Percentiles rank a stretch among this genome's conserved stretches.
Evolutionary conservation across 768 basidiomycete species (phyloP).

Genomic region (Lentinula boryana): DNA sequence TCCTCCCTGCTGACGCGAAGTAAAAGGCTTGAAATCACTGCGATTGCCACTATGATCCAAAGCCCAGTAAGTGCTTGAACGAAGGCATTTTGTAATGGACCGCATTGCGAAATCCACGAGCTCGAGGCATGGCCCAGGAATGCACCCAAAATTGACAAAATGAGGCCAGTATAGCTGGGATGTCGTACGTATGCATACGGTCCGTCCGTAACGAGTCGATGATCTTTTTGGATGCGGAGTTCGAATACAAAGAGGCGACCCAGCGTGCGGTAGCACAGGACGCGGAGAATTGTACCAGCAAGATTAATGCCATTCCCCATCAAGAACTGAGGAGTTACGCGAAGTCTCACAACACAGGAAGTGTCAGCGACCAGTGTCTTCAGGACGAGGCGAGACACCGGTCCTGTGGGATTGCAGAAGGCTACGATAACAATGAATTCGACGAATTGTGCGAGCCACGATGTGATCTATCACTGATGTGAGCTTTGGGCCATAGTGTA

Average conservation of each 20-base stretch:
- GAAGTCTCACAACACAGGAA: conserved; percentile 12
- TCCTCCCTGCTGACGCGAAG: conserved; percentile 29
- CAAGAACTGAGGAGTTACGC: conserved; percentile 21
- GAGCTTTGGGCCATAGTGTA: not conserved
- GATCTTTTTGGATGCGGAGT: conserved; percentile 26
- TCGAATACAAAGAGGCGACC: conserved; percentile 33
- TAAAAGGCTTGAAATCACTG: conserved; percentile 20
- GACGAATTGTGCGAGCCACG: conserved; percentile 19
- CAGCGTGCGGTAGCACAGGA: conserved; percentile 27
- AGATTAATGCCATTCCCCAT: conserved; percentile 24
- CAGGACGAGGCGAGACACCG: conserved; percentile 16
- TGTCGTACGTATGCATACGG: conserved; percentile 32
- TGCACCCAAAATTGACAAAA: conserved; percentile 22
- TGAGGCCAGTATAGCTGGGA: conserved; percentile 31
- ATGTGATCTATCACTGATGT: conserved; percentile 14
- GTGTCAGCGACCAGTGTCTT: conserved; percentile 5
- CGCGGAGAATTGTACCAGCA: conserved; percentile 25
- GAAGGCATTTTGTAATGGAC: conserved; percentile 17
- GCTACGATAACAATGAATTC: conserved; percentile 25
- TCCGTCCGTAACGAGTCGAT: conserved; percentile 26
- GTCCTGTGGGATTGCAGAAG: conserved; percentile 10
- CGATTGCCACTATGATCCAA: conserved; percentile 19
- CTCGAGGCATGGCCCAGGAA: conserved; percentile 19
- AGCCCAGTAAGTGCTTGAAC: conserved; percentile 15
- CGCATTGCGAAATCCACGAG: conserved; percentile 29